Evolutionary conservation across 148 eudicot species (phyloP), one percentile per base, ranked within the genome.

Genomic region (Rhododendron henanense): DNA sequence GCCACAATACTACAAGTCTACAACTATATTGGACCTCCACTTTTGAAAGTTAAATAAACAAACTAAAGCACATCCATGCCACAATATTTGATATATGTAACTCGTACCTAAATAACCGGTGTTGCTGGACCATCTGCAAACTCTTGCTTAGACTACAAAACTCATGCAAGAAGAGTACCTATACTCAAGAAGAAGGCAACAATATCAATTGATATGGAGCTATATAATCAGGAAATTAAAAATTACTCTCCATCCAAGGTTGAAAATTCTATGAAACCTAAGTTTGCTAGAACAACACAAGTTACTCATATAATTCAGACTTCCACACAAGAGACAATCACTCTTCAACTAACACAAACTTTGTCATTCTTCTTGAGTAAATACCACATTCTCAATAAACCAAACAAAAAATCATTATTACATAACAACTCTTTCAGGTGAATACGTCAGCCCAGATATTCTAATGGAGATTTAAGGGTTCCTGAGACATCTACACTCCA

Each of bases 141-240:
- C 98, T 95, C 94, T 95, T 97, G 90, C 98, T 95, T 88, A 94
- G 87, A 76, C 92, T 91, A 88, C 98, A 97, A 87, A 95, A 97
- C 90, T 97, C 99, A 13, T 91, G 95, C 96, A 97, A 87, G 91
- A 97, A 97, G 65, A 79, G 87, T 77, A 95, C 97, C 99, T 97
- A 80, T 35, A 78, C 73, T 51, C 85, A 85, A 35, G 33, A 28
- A 80, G 84, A 78, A 15, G 16, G 71, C 4, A 80, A 79, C 71
- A 47, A 76, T 80, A 11, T 48, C 55, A 57, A 78, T 37, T 25
- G 33, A 31, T 14, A 21, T 35, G n/a, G 35, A 84, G 81, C 48
- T 18, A 9, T 21, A 74, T 10, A 44, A 50, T 33, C 16, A 83
- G 14, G 53, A 71, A 84, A 31, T 1, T 10, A 28, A 84, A 39